Evolutionary conservation across 495 filamentous ascomycete species (phyloP).

Genomic region (Tetracladium setigerum): DNA sequence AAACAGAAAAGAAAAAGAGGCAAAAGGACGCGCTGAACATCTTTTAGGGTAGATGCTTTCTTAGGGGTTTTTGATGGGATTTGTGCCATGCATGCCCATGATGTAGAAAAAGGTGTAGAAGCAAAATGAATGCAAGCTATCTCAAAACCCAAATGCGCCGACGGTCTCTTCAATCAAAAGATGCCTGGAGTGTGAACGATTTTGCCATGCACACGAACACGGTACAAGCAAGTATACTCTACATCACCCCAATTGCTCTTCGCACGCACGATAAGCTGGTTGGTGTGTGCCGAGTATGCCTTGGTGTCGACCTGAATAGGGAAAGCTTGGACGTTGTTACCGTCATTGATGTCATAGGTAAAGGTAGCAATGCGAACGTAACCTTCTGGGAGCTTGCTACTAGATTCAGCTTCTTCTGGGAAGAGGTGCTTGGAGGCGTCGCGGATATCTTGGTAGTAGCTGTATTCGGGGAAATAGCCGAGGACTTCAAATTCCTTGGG

Average conservation of each 20-base stretch:
- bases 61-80: no score
- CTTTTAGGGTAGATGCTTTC: no score
- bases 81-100: no score
- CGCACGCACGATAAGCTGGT: conserved; percentile 41
- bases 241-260: conserved; percentile 44
- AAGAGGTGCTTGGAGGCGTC: conserved; percentile 25
- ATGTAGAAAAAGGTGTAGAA: no score
- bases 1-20: no score
- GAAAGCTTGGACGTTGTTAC: conserved; percentile 41
- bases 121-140: no score
- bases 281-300: conserved; percentile 23
- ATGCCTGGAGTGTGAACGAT: neutral
- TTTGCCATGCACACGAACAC: conserved; percentile 45
- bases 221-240: conserved; percentile 55
- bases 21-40: no score
- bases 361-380: conserved; percentile 47
- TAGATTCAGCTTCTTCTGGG: conserved; percentile 8
- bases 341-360: conserved; percentile 37
- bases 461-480: conserved; percentile 28
- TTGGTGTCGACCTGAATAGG: conserved; percentile 34
- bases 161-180: no score
- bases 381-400: conserved; percentile 8
- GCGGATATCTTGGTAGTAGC: conserved; percentile 11
- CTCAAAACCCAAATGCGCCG: no score
- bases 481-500: conserved; percentile 57